Base-by-base conservation (phyloP, 345 rosid species). In the Rhizophora mangle region DNA sequence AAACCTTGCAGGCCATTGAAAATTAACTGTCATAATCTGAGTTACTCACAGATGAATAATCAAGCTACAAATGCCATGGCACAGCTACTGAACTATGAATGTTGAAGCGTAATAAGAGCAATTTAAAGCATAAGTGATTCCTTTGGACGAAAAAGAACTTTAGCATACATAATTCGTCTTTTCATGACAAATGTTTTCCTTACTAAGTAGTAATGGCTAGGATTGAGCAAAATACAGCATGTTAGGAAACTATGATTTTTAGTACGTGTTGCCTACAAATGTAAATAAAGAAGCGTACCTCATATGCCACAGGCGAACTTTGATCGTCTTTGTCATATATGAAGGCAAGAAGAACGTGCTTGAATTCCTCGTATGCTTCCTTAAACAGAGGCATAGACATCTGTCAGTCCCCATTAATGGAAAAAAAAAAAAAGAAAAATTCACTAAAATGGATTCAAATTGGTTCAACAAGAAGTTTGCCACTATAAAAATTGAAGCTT, bases 351-450 rank as follows among this genome's bases (percentile, higher is more conserved):
- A 94, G 92, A 51, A 94, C 79, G 78, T 91, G 98, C 86, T 94
- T 94, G 84, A 94, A 91, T 79, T 94, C 98, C 90, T 86, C 93
- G 47, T 94, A 94, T 37, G 98, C 96, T 89, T 94, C 98, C 98
- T 91, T 87, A 78, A 87, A 75, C 64, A 79, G 78, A 78, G n/a
- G 79, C 47, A 74, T 26, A 66, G 24, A 63, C 26, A 65, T 60
- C 65, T 52, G 49, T 85, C 74, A 88, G 82, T 7, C 31, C 32
- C 68, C 30, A 67, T 2, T 26, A 30, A n/a, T 6, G 6, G n/a
- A 51, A 0, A 52, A 20, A 29, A 51, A 10, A 16, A 0, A 60
- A 20, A 29, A 51, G 15, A 43, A 3, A 43, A 43, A 43, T 11
- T 0, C 49, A 43, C 18, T 43, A 43, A 43, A 43, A 43, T 13